Evolutionary conservation across 1,139 yeast species (phyloP), one percentile per base, ranked within the genome.

Genomic region (Suhomyces ambrosiae): DNA sequence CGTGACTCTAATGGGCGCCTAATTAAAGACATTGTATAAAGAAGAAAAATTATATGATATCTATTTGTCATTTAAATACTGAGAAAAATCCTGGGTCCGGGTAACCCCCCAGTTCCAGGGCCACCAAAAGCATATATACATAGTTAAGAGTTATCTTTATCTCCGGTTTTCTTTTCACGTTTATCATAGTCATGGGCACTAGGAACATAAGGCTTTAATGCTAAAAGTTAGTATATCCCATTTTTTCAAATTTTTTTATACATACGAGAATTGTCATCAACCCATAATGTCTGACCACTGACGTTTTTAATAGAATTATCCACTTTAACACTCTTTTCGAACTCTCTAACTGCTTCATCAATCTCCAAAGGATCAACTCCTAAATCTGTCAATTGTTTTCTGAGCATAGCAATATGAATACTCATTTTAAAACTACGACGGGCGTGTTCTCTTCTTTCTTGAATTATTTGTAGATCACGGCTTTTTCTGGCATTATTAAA

Each of bases 1-100:
- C 88, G 94, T 84, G 92, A 85, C 94, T 85, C 94, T 85, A 76
- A 78, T 77, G 94, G 94, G 92, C 83, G 90, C 86, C 94, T 83
- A 75, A 60, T 42, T 59, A 77, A 81, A 82, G 84, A 82, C 89
- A 83, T 83, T 82, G 86, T 77, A 66, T 63, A 48, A 58, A 62
- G 61, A 61, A 64, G 56, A 50, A 59, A 56, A 56, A 47, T 48
- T 47, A 45, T 10, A 9, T 27, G 30, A 26, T 7, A 30, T 16
- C 12, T 13, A 21, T 23, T 18, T 17, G 24, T 24, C 11, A 13
- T 13, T 30, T 35, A 30, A 30, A 35, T 35, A 35, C 23, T 27
- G 14, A 8, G 22, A 9, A 2, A 12, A 16, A 14, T 8, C 11
- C 7, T 41, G 15, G 49, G 35, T 37, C 47, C 58, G 66, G 65